A percentile compares a stretch with the other conserved stretches of the same genome.
These are phyloP conservation scores for Fusarium sp. DNA, from an alignment of 2,329 filamentous ascomycete species.

Conservation along the genomic window DNA sequence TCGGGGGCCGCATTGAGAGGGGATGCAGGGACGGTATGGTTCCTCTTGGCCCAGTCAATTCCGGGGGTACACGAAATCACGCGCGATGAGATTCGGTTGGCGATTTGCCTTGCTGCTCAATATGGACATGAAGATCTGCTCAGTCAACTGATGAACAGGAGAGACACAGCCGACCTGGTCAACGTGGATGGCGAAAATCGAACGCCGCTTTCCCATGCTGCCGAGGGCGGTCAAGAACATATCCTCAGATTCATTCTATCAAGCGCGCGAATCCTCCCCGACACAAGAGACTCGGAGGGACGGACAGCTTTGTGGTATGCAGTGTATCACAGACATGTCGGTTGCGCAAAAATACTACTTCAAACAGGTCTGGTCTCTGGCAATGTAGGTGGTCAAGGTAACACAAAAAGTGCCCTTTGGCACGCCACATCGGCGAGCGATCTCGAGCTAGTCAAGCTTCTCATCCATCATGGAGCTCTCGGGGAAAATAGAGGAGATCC, in stretches of 20 bases:
- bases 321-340: rapidly evolving
- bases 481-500: not conserved
- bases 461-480: not conserved
- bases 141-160: not conserved
- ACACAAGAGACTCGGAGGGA: not conserved
- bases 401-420: not conserved
- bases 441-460: not conserved
- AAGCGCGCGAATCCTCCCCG: not conserved
- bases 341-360: not conserved
- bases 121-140: not conserved
- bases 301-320: not conserved
- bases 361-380: not conserved
- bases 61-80: rapidly evolving
- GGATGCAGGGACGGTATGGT: conserved; percentile 5
- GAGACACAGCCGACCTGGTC: not conserved
- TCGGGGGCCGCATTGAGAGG: not conserved
- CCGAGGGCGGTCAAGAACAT: not conserved
- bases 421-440: not conserved
- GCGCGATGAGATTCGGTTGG: rapidly evolving
- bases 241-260: not conserved
- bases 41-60: not conserved
- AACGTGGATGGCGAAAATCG: not conserved
- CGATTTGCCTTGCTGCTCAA: conserved; percentile 2
- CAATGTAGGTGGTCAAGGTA: not conserved
- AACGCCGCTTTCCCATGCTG: conserved; percentile 11